Base-by-base conservation (phyloP, 441 rosid genomes). In the Francoa sonchifolia region DNA sequence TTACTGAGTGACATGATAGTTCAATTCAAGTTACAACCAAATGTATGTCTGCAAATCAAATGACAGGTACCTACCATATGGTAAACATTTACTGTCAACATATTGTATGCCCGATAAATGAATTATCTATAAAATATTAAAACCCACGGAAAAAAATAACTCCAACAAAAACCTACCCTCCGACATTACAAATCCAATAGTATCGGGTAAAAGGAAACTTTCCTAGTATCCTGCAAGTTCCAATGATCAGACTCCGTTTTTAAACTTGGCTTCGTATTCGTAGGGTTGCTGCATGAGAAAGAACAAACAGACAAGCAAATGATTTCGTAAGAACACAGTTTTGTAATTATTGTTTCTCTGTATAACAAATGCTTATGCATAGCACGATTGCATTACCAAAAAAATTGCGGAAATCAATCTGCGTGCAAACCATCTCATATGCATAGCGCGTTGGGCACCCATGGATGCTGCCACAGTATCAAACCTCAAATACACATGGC, bases 341-440 rank as follows among this genome's bases (percentile, higher is more conserved):
- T n/a, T 1, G 19, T 12, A 39, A 8, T 2, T 14, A 1, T 4
- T 2, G 37, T 0, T 28, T 4, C 31, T 8, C 0, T 1, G 2
- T 7, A 28, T 10, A 4, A 11, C 31, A 28, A 28, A 28, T n/a
- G n/a, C n/a, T n/a, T n/a, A n/a, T n/a, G n/a, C 8, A 28, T 7
- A 7, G 9, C 31, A 28, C 31, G 29, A 28, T 7, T 28, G 3
- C 31, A 4, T 28, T 86, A 86, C 94, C 92, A 83, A 68, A 65
- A 59, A 83, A 39, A 65, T 53, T 22, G 96, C 96, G 12, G 83
- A 69, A 53, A 87, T 83, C 58, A 75, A 66, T 65, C 83, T 56
- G 14, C 83, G 75, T 0, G 96, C 96, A 67, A 87, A 87, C 96
- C 96, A 87, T 60, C 96, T 79, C 81, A 52, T 52, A 58, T 87